These are phyloP conservation scores for Dalechampia spathulata DNA, from an alignment of 441 rosid genomes.

Conservation along the genomic window DNA sequence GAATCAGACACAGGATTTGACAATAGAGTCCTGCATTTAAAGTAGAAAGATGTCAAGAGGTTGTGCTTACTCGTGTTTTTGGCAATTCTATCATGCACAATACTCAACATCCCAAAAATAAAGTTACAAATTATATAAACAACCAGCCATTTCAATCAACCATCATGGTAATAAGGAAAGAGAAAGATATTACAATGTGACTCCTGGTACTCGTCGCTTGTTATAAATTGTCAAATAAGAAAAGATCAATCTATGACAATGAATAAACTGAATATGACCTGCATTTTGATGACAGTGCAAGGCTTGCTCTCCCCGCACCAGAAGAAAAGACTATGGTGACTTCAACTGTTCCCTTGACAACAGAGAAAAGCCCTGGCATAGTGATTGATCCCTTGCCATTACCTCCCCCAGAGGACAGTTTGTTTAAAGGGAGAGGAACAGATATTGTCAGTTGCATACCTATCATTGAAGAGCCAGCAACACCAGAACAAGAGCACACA, in stretches of 20 bases:
- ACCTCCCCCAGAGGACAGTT: slow-evolving; percentile 37
- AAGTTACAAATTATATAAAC: no score
- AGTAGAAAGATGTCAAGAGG: no score
- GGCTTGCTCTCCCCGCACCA: slow-evolving; percentile 89
- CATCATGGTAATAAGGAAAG: no score
- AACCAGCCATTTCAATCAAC: no score
- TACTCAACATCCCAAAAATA: no score
- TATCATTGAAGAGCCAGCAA: slow-evolving; percentile 77
- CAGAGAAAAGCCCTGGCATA: slow-evolving; percentile 26
- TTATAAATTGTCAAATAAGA: not conserved
- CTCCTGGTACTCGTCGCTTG: not conserved
- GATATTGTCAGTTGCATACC: slow-evolving; percentile 37
- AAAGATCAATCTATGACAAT: not conserved
- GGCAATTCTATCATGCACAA: no score
- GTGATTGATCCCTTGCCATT: slow-evolving; percentile 32
- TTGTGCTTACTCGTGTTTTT: no score
- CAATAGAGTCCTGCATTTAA: no score
- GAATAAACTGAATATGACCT: slow-evolving; percentile 14
- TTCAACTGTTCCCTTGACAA: slow-evolving; percentile 31
- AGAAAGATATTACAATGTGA: no score
- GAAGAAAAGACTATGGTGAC: slow-evolving; percentile 55
- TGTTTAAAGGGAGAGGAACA: slow-evolving; percentile 17
- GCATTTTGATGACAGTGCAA: slow-evolving; percentile 61
- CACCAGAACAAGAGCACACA: slow-evolving; percentile 54
- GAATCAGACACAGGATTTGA: no score